Evolutionary conservation across 2,329 filamentous ascomycete genomes (phyloP), one percentile per base, ranked within the genome.

Genomic region (Sporothrix dimorphospora): DNA sequence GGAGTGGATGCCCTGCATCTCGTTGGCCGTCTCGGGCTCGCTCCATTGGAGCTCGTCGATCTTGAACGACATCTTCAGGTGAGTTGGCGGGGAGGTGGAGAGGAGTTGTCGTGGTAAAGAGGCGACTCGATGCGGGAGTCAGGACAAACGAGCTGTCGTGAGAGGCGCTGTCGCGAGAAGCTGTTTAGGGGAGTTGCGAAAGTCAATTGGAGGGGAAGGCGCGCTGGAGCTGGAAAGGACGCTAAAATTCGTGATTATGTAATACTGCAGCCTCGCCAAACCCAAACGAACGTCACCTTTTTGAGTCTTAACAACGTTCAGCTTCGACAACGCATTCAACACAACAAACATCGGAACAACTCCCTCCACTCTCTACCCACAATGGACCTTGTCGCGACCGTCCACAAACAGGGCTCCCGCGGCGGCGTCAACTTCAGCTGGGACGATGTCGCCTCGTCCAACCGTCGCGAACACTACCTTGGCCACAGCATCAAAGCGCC

Each of bases 391-490:
- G 89, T 98, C 71, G 93, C 94, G 73, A 94, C 92, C 55, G 92
- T 99, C 74, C 93, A 94, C 79, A 98, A 99, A 83, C 84, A 86
- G 21, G 95, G 97, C 81, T 96, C 94, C 77, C 91, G 96, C 76
- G 96, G 96, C 78, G 96, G 96, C 79, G 92, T 92, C 81, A 94
- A 98, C 81, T 99, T 99, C 85, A 94, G 91, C 83, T 98, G 96
- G 96, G 92, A 95, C 76, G 94, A 98, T 77, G 95, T 99, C 79
- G 91, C 95, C 80, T 90, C 86, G 75, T 97, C 94, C 67, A 84
- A 88, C 27, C 94, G 97, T 79, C 94, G 96, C 81, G 94, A 99
- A 81, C 97, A 91, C 78, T 91, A 90, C 81, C 91, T 98, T 8
- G 94, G 94, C 69, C 94, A 98, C 83, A 96, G 92, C 73, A 83